A percentile compares a stretch with the other conserved stretches of the same genome.
Evolutionary conservation across 2,329 filamentous ascomycete species (phyloP).

Genomic region (Xylariomycetidae sp.): DNA sequence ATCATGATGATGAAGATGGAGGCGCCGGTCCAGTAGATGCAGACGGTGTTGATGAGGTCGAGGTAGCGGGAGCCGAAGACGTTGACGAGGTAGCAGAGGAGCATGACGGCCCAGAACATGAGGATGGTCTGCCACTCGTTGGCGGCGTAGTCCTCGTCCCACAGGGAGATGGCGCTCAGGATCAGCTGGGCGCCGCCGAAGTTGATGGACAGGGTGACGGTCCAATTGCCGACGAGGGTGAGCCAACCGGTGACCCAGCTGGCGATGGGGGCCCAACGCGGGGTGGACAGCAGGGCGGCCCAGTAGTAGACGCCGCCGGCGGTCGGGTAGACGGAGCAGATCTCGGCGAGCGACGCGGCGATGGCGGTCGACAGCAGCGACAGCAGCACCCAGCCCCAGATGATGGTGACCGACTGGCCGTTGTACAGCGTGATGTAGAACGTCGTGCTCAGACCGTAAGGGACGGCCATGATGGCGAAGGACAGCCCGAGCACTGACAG

Average conservation of each 20-base stretch:
- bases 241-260: constrained; percentile 69
- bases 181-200: constrained; percentile 65
- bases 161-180: constrained; percentile 63
- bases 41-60: constrained; percentile 67
- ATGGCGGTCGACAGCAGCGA: constrained; percentile 60
- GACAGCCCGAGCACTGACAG: constrained; percentile 62
- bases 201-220: constrained; percentile 59
- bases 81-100: constrained; percentile 60
- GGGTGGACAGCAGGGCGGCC: constrained; percentile 63
- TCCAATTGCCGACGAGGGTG: constrained; percentile 71
- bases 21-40: constrained; percentile 66
- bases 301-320: constrained; percentile 68
- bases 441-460: constrained; percentile 64
- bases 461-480: constrained; percentile 72
- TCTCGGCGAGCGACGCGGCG: constrained; percentile 63
- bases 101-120: constrained; percentile 68
- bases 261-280: constrained; percentile 61
- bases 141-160: constrained; percentile 63
- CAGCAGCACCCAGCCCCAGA: constrained; percentile 67
- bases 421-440: constrained; percentile 64
- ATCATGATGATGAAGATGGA: constrained; percentile 50
- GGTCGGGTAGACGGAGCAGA: constrained; percentile 65
- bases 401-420: constrained; percentile 63
- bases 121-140: constrained; percentile 67
- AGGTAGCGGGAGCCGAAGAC: constrained; percentile 56